These are phyloP conservation scores for Mrakiaceae sp. DNA, from an alignment of 1,284 basidiomycete species.

Conservation along the genomic window DNA sequence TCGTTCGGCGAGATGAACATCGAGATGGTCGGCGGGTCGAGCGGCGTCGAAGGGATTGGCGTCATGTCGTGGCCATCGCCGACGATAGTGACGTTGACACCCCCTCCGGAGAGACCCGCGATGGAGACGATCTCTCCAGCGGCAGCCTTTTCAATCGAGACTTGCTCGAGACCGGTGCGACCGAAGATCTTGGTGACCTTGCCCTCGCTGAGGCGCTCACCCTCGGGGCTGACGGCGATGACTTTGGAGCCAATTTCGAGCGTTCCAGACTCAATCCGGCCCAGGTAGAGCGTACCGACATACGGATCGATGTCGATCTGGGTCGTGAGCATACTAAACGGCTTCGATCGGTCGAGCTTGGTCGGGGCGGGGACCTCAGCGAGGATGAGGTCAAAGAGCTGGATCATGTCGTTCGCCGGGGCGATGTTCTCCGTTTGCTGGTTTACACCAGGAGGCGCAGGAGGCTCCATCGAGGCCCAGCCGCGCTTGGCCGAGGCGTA, in stretches of 20 bases:
- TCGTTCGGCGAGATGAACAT: slow-evolving; percentile 18
- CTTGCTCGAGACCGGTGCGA: slow-evolving; percentile 13
- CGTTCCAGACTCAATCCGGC: slow-evolving; percentile 11
- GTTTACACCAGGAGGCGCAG: slow-evolving; percentile 10
- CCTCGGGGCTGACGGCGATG: slow-evolving; percentile 11
- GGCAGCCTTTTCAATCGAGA: slow-evolving; percentile 11
- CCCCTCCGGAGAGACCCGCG: slow-evolving; percentile 9
- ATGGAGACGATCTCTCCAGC: slow-evolving; percentile 17
- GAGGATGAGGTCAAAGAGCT: slow-evolving; percentile 17
- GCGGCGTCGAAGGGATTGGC: slow-evolving; percentile 13
- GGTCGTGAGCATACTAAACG: slow-evolving; percentile 16
- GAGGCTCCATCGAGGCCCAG: slow-evolving; percentile 12
- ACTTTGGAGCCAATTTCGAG: slow-evolving; percentile 13
- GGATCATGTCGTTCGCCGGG: slow-evolving; percentile 14
- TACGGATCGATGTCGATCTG: slow-evolving; percentile 17
- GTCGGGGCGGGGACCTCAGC: slow-evolving; percentile 13
- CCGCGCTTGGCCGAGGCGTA: slow-evolving; percentile 17
- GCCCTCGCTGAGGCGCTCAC: slow-evolving; percentile 12
- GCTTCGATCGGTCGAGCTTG: slow-evolving; percentile 10
- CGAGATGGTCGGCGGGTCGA: slow-evolving; percentile 17
- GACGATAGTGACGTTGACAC: slow-evolving; percentile 14
- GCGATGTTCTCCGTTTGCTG: slow-evolving; percentile 12
- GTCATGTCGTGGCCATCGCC: slow-evolving; percentile 6
- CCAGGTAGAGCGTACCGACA: slow-evolving; percentile 16
- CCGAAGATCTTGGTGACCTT: slow-evolving; percentile 18